phyloP scores from a whole-genome alignment of 768 basidiomycete genomes.

The Russula dissimulans region DNA sequence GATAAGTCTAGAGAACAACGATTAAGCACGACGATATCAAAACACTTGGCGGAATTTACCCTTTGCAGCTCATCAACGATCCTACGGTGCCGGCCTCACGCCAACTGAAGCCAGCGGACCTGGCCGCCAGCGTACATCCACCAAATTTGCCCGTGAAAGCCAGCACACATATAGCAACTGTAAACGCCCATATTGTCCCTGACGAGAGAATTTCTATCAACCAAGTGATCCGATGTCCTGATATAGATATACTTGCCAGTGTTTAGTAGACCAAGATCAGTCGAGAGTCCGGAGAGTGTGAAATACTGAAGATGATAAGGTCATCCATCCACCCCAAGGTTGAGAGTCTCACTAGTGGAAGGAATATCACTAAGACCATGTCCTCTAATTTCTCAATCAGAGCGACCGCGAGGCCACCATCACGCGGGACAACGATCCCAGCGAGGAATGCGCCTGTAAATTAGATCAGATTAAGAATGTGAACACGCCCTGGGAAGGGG shows the following conservation, averaged over 20 bases:
- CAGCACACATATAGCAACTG: constrained; percentile 63
- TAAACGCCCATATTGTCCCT: constrained; percentile 85
- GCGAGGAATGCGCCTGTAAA: constrained; percentile 65
- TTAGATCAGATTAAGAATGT: not conserved
- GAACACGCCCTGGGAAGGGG: not conserved
- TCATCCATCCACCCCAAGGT: not conserved
- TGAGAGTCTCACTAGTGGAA: constrained; percentile 56
- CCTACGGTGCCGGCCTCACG: constrained; percentile 82
- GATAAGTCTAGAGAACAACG: constrained; percentile 47
- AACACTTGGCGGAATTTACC: constrained; percentile 34
- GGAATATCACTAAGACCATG: constrained; percentile 81
- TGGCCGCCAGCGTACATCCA: constrained; percentile 68
- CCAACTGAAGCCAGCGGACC: constrained; percentile 59
- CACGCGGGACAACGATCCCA: constrained; percentile 76
- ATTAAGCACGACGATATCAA: not conserved
- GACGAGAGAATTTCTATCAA: not conserved
- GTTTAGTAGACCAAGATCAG: constrained; percentile 77
- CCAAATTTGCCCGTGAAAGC: constrained; percentile 88
- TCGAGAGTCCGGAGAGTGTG: constrained; percentile 82
- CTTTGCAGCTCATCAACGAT: constrained; percentile 92
- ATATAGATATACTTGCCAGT: constrained; percentile 37
- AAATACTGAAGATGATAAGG: constrained; percentile 57
- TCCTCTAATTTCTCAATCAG: constrained; percentile 97
- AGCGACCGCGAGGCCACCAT: constrained; percentile 76
- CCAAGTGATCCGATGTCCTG: not conserved